Evolutionary conservation across 768 basidiomycete species (phyloP).

Genomic region (Auriscalpium orientale): DNA sequence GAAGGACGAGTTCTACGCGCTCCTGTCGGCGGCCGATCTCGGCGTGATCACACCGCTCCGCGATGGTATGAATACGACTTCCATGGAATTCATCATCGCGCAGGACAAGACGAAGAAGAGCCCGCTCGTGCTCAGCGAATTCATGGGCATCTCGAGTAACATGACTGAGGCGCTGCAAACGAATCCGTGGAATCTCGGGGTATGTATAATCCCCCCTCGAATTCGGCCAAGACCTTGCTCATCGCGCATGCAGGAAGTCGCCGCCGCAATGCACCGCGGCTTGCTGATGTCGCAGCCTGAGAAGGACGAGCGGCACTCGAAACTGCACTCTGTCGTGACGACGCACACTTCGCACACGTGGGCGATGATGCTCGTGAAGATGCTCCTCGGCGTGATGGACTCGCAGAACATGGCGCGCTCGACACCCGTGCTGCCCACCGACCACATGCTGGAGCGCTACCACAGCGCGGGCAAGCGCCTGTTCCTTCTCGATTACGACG

Average conservation of each 20-base stretch:
- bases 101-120: constrained; percentile 78
- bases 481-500: constrained; percentile 95
- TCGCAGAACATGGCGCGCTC: constrained; percentile 71
- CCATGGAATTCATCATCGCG: constrained; percentile 96
- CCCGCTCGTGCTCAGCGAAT: constrained; percentile 90
- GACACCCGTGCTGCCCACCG: constrained; percentile 72
- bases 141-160: constrained; percentile 93
- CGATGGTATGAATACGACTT: constrained; percentile 99
- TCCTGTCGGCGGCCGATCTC: constrained; percentile 87
- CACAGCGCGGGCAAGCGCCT: constrained; percentile 69
- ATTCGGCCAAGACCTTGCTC: too few species aligned
- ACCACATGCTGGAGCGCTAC: constrained; percentile 56
- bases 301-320: constrained; percentile 65
- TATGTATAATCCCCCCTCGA: constrained; percentile 29
- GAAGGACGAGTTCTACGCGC: constrained; percentile 96
- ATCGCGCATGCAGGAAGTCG: constrained; percentile 54
- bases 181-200: constrained; percentile 94
- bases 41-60: constrained; percentile 92
- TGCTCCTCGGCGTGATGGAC: constrained; percentile 77
- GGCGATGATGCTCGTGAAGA: constrained; percentile 85
- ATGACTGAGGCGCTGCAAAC: constrained; percentile 87
- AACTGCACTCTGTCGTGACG: constrained; percentile 76
- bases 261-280: constrained; percentile 84
- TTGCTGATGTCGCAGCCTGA: constrained; percentile 75
- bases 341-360: constrained; percentile 94